Base-by-base conservation (phyloP, 192 early-diverging fungal species). In the Mortierella alpina region DNA sequence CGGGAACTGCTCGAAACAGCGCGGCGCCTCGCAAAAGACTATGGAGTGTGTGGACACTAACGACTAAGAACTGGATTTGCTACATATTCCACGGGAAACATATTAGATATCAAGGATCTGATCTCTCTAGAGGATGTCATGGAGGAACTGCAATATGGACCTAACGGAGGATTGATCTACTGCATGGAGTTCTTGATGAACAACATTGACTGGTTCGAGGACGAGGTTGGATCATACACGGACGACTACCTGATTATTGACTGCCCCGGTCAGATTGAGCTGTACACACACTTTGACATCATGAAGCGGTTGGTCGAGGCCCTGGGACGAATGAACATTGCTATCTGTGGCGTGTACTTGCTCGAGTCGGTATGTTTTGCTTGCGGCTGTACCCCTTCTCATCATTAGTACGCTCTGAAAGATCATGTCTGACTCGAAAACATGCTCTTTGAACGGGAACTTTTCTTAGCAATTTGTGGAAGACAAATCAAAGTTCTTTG, bases 101-200 rank as follows among this genome's bases (percentile, higher is more conserved):
- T 66, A 41, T 56, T 87, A 87, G 96, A 99, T 66, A 97, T 99
- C 70, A 88, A 93, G 64, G 96, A 99, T 64, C 86, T 99, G 54
- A 97, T 99, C 67, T 95, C 96, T n/a, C 82, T 99, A 10, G 97
- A 97, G 45, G 98, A 99, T 84, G 98, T 99, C 7, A 96, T 98
- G 93, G 95, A 96, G 22, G 97, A 99, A 82, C 89, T 99, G 39
- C 91, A 94, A 17, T 99, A 95, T 84, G 98, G 98, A 58, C 98
- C 98, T 39, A 99, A 99, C 80, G 98, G 98, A 45, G 97, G 95
- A 9, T 83, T 99, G 51, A 94, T 98, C 20, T 99, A 98, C 81
- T 98, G 96, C 80, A 88, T 98, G 77, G 98, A 99, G 92, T 96
- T 96, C 84, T 84, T 99, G 45, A 85, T 96, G 72, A 93, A 97